Base-by-base conservation (phyloP, 2,329 filamentous ascomycete species). In the Chaetomiaceae sp. region DNA sequence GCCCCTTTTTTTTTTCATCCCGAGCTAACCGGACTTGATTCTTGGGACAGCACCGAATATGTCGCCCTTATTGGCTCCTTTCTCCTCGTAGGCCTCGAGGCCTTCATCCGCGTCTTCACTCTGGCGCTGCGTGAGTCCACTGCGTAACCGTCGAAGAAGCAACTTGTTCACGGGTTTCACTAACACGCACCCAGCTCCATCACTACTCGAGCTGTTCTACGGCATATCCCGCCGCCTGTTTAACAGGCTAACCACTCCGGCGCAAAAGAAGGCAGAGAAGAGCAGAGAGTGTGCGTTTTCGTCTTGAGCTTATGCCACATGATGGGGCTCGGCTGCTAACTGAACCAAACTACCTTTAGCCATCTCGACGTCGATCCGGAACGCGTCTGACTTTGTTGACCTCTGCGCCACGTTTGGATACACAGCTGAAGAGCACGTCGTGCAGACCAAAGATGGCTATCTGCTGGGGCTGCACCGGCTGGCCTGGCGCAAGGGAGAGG, bases 361-460 rank as follows among this genome's bases (percentile, higher is more conserved):
- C 34, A 77, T 89, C 50, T 89, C 88, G 34, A 79, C 73, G n/a
- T 82, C 84, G 8, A 84, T 99, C 51, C 86, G 89, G 50, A 85
- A 93, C 64, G 89, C 92, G 4, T 82, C 87, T 54, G 93, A 97
- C 65, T 97, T 99, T 66, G 83, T 89, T 40, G 92, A 97, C 64
- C 79, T 99, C n/a, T 97, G 92, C 69, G 85, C 84, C 34, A 73
- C 96, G 12, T 96, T 85, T 68, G 92, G 91, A 41, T 97, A 96
- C 69, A 86, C 89, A 60, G 89, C 92, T 5, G 93, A 99, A 67
- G 93, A 99, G 70, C 93, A 99, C 67, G 85, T 99, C 44, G 87
- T 95, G 10, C 91, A 96, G 69, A 99, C 93, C 2, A 84, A 83
- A 55, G 93, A 99, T 73, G 93, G 93, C 14, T 99, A 95, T 65